Evolutionary conservation across 257 asterid species (phyloP), one percentile per base, ranked within the genome.

Genomic region (Solanum bulbocastanum): DNA sequence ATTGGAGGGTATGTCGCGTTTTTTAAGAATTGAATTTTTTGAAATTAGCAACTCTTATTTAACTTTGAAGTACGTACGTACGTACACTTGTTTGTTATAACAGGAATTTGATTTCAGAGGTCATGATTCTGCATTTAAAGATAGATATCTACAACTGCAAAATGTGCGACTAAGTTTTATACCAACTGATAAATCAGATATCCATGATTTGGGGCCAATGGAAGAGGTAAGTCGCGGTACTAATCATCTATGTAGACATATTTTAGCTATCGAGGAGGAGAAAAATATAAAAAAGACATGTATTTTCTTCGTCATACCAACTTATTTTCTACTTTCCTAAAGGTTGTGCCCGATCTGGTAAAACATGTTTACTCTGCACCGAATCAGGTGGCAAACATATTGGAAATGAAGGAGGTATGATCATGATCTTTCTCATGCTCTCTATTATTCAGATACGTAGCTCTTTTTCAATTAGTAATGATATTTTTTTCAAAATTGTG

Each of bases 71-170:
- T 8, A 30, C 11, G 65, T 10, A 10, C 46, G 16, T 44, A 12
- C 5, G 27, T 22, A 58, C 27, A 58, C 37, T 68, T 68, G 15
- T 56, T 15, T 25, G 65, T 35, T 65, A 36, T 14, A 73, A 71
- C 94, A 96, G 98, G 98, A 93, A 15, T 94, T 94, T 36, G 96
- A 96, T 72, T 95, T 93, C 93, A 78, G 83, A 82, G 99, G 98
- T 56, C 98, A 96, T 87, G 98, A 96, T 91, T 96, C 99, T 22
- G 98, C 98, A 5, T 96, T 96, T 90, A 95, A 96, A 90, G 99
- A 96, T 91, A 88, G 98, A 87, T 92, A 92, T 76, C 88, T 95
- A 88, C 99, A 96, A 85, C 89, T 96, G 92, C 99, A 96, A 81
- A 95, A 96, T 84, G 96, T 95, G 33, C 91, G 98, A 87, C 83